A percentile compares a stretch with the other conserved stretches of the same genome.
Conservation (phyloP, 805 yeast genomes). For the Candida sithepensis region DNA sequence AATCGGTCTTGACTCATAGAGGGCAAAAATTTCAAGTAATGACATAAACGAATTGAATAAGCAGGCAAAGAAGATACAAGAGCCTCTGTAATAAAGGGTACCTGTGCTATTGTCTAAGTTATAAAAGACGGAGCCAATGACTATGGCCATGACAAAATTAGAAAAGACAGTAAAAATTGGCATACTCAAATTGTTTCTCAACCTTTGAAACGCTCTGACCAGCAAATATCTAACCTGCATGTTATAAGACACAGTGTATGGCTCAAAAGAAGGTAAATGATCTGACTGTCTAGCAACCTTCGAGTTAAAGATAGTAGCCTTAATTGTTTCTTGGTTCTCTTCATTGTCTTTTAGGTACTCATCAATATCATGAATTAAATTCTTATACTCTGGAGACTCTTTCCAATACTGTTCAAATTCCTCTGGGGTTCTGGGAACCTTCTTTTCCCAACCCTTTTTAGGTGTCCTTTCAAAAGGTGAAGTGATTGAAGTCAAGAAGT, state of each 20-base stretch:
- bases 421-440: constrained; percentile 34
- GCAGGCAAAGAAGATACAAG: constrained; percentile 65
- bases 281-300: constrained; percentile 46
- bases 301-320: constrained; percentile 12
- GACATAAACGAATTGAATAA: constrained; percentile 62
- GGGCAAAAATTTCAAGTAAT: constrained; percentile 51
- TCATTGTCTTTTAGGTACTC: constrained; percentile 15
- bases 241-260: constrained; percentile 48
- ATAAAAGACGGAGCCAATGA: constrained; percentile 57
- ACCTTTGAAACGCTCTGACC: constrained; percentile 46
- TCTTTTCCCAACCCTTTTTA: constrained; percentile 30
- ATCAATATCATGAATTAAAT: constrained; percentile 34
- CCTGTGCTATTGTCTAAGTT: constrained; percentile 40
- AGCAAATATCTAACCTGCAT: constrained; percentile 50
- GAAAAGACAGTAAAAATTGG: constrained; percentile 40
- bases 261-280: constrained; percentile 42
- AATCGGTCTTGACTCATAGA: constrained; percentile 53
- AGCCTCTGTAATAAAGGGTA: constrained; percentile 53
- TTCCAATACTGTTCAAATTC: constrained; percentile 40
- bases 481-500: constrained; percentile 35
- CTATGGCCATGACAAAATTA: constrained; percentile 49
- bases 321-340: constrained; percentile 24
- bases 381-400: constrained; percentile 28
- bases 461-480: constrained; percentile 28
- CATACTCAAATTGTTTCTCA: constrained; percentile 47